These are phyloP conservation scores for Colletotrichum destructivum DNA, from an alignment of 2,329 filamentous ascomycete genomes.

Conservation along the genomic window DNA sequence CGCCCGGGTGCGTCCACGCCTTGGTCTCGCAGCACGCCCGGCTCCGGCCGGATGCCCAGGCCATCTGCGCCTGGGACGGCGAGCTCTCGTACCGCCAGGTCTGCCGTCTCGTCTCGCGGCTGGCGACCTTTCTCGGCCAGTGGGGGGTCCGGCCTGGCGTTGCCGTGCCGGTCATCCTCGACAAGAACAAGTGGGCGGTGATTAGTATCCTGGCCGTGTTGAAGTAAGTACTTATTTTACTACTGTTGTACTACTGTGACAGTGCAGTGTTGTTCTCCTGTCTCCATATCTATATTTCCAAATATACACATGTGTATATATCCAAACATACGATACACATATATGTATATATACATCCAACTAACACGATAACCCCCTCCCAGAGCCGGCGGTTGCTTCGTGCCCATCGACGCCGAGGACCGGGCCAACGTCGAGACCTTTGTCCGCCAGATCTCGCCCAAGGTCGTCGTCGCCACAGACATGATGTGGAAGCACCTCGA, in stretches of 20 bases:
- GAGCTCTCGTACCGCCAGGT: constrained; percentile 60
- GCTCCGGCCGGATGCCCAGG: constrained; percentile 56
- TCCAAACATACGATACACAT: too few species aligned
- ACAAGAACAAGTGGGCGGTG: constrained; percentile 79
- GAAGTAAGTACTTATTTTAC: constrained; percentile 68
- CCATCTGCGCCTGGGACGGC: constrained; percentile 63
- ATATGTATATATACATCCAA: constrained; percentile 47
- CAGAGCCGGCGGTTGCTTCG: constrained; percentile 64
- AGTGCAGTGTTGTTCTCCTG: too few species aligned
- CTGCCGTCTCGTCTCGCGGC: constrained; percentile 54
- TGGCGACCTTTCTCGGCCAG: constrained; percentile 63
- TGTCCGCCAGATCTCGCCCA: constrained; percentile 60
- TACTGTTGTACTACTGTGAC: too few species aligned
- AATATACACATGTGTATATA: too few species aligned
- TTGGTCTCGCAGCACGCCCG: constrained; percentile 59
- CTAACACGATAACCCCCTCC: constrained; percentile 10
- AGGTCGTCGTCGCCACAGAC: constrained; percentile 62
- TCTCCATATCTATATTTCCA: too few species aligned
- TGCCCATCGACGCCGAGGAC: constrained; percentile 64
- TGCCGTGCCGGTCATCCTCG: constrained; percentile 76
- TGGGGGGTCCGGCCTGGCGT: constrained; percentile 66
- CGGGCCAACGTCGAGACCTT: constrained; percentile 58
- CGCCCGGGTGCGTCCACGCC: constrained; percentile 60
- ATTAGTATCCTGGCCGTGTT: constrained; percentile 79
- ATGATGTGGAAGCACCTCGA: constrained; percentile 57